Evolutionary conservation across 73 alveolate genomes (phyloP), one percentile per base, ranked within the genome.

Genomic region (Paramecium octaurelia): DNA sequence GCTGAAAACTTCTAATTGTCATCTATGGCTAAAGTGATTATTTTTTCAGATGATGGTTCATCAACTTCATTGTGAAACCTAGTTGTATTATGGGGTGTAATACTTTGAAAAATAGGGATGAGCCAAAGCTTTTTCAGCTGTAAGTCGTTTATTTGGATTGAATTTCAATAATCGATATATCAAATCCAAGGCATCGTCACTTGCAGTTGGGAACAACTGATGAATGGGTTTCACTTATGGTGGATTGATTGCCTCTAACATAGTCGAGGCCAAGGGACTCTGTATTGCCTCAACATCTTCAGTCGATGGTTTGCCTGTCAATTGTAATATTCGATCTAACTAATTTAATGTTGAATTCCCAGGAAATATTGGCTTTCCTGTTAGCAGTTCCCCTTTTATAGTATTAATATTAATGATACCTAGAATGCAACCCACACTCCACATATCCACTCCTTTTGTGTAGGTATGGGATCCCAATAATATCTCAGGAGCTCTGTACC

Each of bases 401-500:
- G 16, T 3, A 75, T 38, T 6, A 10, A 11, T 35, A 10, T 36
- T 21, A 75, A n/a, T 29, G 2, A 35, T 75, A 75, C 88, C 93
- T 77, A 97, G 84, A 84, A 97, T 97, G 44, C 99, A 97, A 10
- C 99, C 99, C 16, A 97, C 88, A 92, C 97, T 92, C 99, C 99
- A 97, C 98, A 97, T 96, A 93, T 97, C 99, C 44, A 97, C 98
- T 36, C 96, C 98, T 84, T 93, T 92, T 24, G 98, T 96, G 87
- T 97, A 97, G 42, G 94, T 96, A 83, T 96, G 96, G 40, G 97
- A 92, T 8, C 99, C 98, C 46, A 96, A 87, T 36, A 96, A 93
- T 23, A 96, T 96, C 71, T 96, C 99, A n/a, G 99, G 99, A 0
- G 99, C 99, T 85, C 99, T 93, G 85, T 97, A 97, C 98, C 98